phyloP scores from a whole-genome alignment of 2,329 filamentous ascomycete genomes.

The Cordyceps sp. region DNA sequence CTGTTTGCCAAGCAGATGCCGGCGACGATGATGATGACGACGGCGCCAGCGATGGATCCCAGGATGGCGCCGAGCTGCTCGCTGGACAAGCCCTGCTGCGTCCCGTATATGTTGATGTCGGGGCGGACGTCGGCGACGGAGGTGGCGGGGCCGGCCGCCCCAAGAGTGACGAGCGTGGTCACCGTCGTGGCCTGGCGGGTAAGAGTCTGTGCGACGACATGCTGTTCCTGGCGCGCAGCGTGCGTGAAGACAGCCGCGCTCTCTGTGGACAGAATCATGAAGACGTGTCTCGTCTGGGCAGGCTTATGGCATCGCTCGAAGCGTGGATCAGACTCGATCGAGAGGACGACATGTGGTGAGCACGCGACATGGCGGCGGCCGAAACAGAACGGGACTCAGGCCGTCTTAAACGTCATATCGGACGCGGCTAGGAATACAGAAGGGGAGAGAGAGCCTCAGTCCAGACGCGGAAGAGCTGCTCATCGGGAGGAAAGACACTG shows the following conservation, averaged over 20 bases:
- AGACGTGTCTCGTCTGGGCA: neutral
- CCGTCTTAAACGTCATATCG: too few species aligned
- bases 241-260: neutral
- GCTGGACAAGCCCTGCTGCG: conserved; percentile 11
- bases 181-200: conserved; percentile 1
- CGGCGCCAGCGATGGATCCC: conserved; percentile 20
- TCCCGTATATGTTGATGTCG: conserved; percentile 1
- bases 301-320: neutral
- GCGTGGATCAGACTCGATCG: too few species aligned
- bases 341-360: too few species aligned
- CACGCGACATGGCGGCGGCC: too few species aligned
- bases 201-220: conserved; percentile 1
- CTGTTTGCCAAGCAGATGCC: conserved; percentile 11
- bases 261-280: neutral
- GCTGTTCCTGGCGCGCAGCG: neutral
- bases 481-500: too few species aligned
- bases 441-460: too few species aligned
- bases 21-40: conserved; percentile 16
- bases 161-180: neutral
- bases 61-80: conserved; percentile 24
- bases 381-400: too few species aligned
- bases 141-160: neutral
- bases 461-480: too few species aligned
- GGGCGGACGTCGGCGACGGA: conserved; percentile 1
- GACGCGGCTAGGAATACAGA: too few species aligned